Percentiles rank a stretch among this genome's conserved stretches.
phyloP scores from a whole-genome alignment of 768 basidiomycete genomes.

The Pleurotus pulmonarius region DNA sequence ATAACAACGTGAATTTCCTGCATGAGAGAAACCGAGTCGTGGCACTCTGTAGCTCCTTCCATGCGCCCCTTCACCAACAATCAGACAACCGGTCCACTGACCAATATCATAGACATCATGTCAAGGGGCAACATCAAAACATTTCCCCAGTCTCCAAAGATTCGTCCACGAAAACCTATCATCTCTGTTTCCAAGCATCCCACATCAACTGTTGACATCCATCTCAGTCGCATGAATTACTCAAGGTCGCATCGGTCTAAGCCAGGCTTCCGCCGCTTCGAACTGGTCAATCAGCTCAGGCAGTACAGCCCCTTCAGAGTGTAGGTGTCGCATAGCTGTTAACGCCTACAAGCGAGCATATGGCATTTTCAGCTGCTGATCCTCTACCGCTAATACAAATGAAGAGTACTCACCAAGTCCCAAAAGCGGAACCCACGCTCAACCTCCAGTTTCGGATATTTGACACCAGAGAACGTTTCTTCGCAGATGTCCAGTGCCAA shows the following conservation, averaged over 20 bases:
- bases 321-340: constrained; percentile 85
- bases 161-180: background rate
- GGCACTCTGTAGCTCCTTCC: background rate
- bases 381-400: background rate
- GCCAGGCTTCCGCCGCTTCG: constrained; percentile 92
- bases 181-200: constrained; percentile 6
- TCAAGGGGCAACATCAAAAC: constrained; percentile 8
- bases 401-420: constrained; percentile 76
- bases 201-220: constrained; percentile 1
- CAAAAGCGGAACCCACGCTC: constrained; percentile 98
- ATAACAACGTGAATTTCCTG: background rate
- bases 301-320: constrained; percentile 75
- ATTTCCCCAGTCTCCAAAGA: constrained; percentile 5
- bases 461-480: constrained; percentile 91
- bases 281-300: constrained; percentile 93
- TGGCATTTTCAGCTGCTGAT: background rate
- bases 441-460: constrained; percentile 81
- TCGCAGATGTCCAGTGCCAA: constrained; percentile 91
- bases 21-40: background rate
- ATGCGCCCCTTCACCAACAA: background rate
- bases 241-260: constrained; percentile 88
- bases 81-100: background rate
- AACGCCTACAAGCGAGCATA: constrained; percentile 51
- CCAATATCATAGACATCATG: constrained; percentile 2
- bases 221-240: constrained; percentile 7